phyloP scores from a whole-genome alignment of 2,329 filamentous ascomycete genomes.

The Alternaria triticimaculans region DNA sequence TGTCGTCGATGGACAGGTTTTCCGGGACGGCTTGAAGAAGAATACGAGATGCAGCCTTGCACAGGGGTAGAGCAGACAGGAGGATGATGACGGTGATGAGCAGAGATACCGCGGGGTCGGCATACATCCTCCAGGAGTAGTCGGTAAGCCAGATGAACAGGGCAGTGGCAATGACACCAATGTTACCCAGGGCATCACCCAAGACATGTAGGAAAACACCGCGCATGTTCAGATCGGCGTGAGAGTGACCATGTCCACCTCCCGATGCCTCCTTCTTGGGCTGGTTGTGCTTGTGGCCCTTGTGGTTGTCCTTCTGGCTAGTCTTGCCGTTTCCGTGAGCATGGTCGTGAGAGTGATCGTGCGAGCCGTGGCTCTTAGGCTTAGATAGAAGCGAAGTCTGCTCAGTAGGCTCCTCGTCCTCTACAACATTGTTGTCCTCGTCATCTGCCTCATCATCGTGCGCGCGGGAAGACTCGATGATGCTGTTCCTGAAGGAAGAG shows the following conservation, averaged over 20 bases:
- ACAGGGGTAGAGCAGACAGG: conserved; percentile 77
- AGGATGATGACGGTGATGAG: conserved; percentile 85
- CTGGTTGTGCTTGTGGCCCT: conserved; percentile 80
- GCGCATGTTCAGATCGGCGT: conserved; percentile 94
- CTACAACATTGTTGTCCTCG: conserved; percentile 58
- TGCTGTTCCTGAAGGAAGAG: conserved; percentile 87
- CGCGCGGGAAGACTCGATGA: conserved; percentile 80
- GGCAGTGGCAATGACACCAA: conserved; percentile 83
- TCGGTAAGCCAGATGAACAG: conserved; percentile 90
- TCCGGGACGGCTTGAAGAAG: conserved; percentile 92
- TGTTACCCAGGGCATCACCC: conserved; percentile 84
- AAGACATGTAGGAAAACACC: conserved; percentile 74
- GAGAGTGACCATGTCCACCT: conserved; percentile 74
- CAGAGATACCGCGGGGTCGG: conserved; percentile 89
- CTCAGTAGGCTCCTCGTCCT: conserved; percentile 50
- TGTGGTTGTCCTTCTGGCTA: conserved; percentile 58
- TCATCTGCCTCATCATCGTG: conserved; percentile 62
- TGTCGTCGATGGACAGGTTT: conserved; percentile 85
- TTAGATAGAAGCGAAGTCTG: conserved; percentile 46
- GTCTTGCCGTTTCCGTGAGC: conserved; percentile 13
- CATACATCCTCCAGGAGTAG: conserved; percentile 82
- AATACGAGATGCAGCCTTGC: conserved; percentile 81
- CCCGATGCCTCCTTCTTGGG: conserved; percentile 67
- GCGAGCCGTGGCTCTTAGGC: conserved; percentile 33
- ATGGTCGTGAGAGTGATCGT: conserved; percentile 14